phyloP scores from a whole-genome alignment of 768 basidiomycete genomes.

The Podaxis mareebaensis region DNA sequence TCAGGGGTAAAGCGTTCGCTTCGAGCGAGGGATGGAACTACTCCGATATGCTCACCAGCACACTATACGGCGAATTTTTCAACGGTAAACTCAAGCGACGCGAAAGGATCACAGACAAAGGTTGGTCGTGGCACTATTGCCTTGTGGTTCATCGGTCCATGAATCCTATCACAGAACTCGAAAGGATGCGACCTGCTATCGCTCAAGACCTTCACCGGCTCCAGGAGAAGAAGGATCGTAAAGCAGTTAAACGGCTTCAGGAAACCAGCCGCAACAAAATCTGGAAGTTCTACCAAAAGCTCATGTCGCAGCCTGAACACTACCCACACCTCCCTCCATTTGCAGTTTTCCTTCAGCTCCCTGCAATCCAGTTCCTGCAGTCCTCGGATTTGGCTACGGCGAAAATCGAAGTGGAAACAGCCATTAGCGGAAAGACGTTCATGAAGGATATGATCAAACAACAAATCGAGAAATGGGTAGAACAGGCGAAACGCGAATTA shows the following conservation, averaged over 20 bases:
- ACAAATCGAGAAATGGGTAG: slow-evolving; percentile 51
- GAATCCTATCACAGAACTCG: slow-evolving; percentile 22
- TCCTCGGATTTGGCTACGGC: slow-evolving; percentile 20
- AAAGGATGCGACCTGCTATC: slow-evolving; percentile 23
- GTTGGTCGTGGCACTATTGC: slow-evolving; percentile 32
- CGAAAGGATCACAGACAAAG: slow-evolving; percentile 36
- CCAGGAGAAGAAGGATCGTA: slow-evolving; percentile 24
- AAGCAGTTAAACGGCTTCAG: slow-evolving; percentile 23
- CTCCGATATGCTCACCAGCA: slow-evolving; percentile 40
- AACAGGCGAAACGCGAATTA: slow-evolving; percentile 43
- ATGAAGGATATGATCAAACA: slow-evolving; percentile 24
- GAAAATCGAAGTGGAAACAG: slow-evolving; percentile 13
- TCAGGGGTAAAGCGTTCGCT: slow-evolving; percentile 39
- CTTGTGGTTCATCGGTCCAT: neutral
- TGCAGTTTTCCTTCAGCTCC: slow-evolving; percentile 47
- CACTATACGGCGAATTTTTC: slow-evolving; percentile 40
- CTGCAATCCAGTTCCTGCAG: slow-evolving; percentile 42
- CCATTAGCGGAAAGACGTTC: slow-evolving; percentile 20
- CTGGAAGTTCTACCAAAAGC: slow-evolving; percentile 43
- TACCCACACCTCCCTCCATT: slow-evolving; percentile 43
- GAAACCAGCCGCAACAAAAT: slow-evolving; percentile 35
- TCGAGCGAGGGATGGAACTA: slow-evolving; percentile 41
- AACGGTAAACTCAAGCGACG: slow-evolving; percentile 36
- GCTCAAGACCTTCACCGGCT: slow-evolving; percentile 26
- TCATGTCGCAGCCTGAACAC: slow-evolving; percentile 35